Percentiles rank a stretch among this genome's conserved stretches.
phyloP scores from a whole-genome alignment of 106 monocot genomes.

The Triglochin maritima region DNA sequence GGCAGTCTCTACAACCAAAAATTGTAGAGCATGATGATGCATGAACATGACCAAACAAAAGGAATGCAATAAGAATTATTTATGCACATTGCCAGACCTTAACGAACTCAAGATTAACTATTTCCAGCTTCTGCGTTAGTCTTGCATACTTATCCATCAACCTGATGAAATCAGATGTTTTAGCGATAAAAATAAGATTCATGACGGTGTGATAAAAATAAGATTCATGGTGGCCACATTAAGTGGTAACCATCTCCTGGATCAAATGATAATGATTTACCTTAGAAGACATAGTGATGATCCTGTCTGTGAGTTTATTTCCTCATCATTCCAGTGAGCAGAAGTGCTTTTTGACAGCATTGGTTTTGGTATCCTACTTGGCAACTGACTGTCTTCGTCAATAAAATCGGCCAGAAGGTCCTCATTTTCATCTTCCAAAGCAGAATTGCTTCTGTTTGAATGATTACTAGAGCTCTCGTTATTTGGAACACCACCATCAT shows the following conservation, averaged over 20 bases:
- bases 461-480: constrained; percentile 7
- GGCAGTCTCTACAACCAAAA: not conserved
- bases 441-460: constrained; percentile 30
- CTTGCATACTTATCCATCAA: constrained; percentile 99
- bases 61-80: not conserved
- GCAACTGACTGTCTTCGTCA: constrained; percentile 98
- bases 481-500: constrained; percentile 19
- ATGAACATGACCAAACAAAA: not conserved
- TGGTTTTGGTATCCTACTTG: constrained; percentile 70
- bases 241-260: not conserved
- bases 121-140: constrained; percentile 94
- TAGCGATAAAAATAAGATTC: not conserved
- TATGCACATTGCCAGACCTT: constrained; percentile 32
- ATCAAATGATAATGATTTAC: constrained; percentile 17
- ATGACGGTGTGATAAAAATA: constrained; percentile 2
- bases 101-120: constrained; percentile 83
- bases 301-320: constrained; percentile 77
- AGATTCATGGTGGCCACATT: not conserved
- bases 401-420: constrained; percentile 97
- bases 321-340: constrained; percentile 55
- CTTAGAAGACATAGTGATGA: constrained; percentile 85
- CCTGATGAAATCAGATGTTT: constrained; percentile 28
- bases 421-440: constrained; percentile 85
- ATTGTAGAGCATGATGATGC: not conserved
- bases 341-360: constrained; percentile 20